Base-by-base conservation (phyloP, 2,329 filamentous ascomycete species). In the Amauroascus niger region DNA sequence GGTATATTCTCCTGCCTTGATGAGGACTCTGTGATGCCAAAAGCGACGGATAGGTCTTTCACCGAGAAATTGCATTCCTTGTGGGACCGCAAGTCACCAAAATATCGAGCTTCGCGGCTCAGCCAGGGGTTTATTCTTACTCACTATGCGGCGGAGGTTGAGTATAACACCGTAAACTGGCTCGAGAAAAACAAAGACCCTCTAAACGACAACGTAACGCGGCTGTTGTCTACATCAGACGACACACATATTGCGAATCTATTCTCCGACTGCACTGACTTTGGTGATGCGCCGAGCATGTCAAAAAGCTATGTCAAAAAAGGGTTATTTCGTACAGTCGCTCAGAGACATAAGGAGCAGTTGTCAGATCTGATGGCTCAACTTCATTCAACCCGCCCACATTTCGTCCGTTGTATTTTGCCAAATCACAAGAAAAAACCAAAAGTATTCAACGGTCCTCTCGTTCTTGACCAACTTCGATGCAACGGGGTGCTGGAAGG, bases 401-500 rank as follows among this genome's bases (percentile, higher is more conserved):
- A 98, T 69, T 98, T 98, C 67, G 93, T 98, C 28, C 87, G 93
- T 45, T 98, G 93, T 67, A 98, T 98, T 58, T 78, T 98, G 56
- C 94, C 93, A 2, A 98, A 98, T 65, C 93, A 98, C 75, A 96
- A 95, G 71, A 98, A 98, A 71, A 81, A 84, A 22, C 88, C 93
- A 0, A 98, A 98, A 70, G 86, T 90, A 65, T 88, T 97, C 69
- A 87, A 86, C 65, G 88, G 87, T 2, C 81, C 89, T 1, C 80
- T 98, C n/a, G 94, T 98, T 1, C 78, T 98, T 5, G 93, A 98
- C 64, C 94, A 98, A 68, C 75, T 98, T n/a, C 83, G 93, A 50
- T 98, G 93, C 72, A 98, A 98, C 67, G 93, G 93, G 86, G 93
- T 98, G 2, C 77, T 98, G n/a, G 93, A 98, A 72, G 93, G 93